Evolutionary conservation across 352 stramenopile species (phyloP).

Genomic region (Pythium pyrilobum): DNA sequence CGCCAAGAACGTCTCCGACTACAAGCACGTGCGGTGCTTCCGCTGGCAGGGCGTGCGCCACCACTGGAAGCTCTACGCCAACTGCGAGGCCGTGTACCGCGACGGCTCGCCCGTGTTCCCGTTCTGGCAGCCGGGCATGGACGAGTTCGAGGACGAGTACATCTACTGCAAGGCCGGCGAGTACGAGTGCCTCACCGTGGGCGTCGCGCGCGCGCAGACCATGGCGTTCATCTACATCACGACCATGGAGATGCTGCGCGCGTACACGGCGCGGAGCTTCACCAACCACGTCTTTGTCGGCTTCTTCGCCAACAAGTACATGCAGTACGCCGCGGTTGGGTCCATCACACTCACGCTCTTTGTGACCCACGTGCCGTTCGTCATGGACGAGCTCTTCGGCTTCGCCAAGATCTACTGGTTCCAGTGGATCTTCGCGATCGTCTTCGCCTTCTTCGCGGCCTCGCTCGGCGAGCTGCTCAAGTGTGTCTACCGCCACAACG

Average conservation of each 20-base stretch:
- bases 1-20: slow-evolving; percentile 17
- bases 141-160: slow-evolving; percentile 14
- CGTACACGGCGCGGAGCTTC: slow-evolving; percentile 44
- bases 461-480: slow-evolving; percentile 36
- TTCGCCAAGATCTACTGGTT: slow-evolving; percentile 39
- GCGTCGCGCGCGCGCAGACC: slow-evolving; percentile 34
- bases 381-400: slow-evolving; percentile 36
- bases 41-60: slow-evolving; percentile 20
- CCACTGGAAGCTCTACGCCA: slow-evolving; percentile 24
- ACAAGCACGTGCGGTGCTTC: slow-evolving; percentile 20
- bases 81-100: slow-evolving; percentile 19
- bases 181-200: slow-evolving; percentile 36
- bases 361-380: slow-evolving; percentile 27
- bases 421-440: slow-evolving; percentile 37
- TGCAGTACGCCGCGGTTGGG: slow-evolving; percentile 33
- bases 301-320: slow-evolving; percentile 36
- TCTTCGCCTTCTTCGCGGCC: slow-evolving; percentile 24
- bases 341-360: slow-evolving; percentile 33
- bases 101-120: slow-evolving; percentile 23
- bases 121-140: neutral
- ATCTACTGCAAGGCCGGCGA: slow-evolving; percentile 21
- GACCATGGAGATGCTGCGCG: slow-evolving; percentile 41
- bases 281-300: slow-evolving; percentile 33
- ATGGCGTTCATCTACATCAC: slow-evolving; percentile 48
- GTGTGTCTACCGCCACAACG: slow-evolving; percentile 30